A percentile compares a stretch with the other conserved stretches of the same genome.
These are phyloP conservation scores for Aspergillus pseudonomiae DNA, from an alignment of 2,329 filamentous ascomycete species.

Conservation along the genomic window DNA sequence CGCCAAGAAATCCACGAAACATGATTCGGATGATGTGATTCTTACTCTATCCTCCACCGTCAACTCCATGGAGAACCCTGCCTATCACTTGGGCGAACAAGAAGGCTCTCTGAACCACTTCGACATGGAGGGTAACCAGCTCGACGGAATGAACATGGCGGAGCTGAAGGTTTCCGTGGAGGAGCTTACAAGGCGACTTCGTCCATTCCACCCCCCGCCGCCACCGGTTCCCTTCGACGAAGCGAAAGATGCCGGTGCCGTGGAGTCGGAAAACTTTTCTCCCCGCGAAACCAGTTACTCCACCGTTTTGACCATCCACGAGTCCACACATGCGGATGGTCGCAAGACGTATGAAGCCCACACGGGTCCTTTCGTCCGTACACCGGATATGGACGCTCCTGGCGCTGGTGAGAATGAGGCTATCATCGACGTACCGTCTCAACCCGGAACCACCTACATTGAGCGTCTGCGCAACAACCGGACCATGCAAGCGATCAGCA, in stretches of 20 bases:
- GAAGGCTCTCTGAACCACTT: constrained; percentile 39
- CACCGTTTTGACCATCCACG: constrained; percentile 56
- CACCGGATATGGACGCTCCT: constrained; percentile 42
- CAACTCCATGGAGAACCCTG: constrained; percentile 46
- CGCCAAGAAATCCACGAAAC: constrained; percentile 52
- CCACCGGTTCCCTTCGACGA: constrained; percentile 65
- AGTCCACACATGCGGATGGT: constrained; percentile 54
- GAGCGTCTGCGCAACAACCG: constrained; percentile 65
- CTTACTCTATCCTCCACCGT: constrained; percentile 62
- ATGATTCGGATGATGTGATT: constrained; percentile 61
- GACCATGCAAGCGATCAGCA: constrained; percentile 80
- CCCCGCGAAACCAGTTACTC: constrained; percentile 49
- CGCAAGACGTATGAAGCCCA: constrained; percentile 56
- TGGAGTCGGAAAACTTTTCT: constrained; percentile 42
- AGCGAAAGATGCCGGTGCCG: constrained; percentile 34
- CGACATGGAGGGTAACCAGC: constrained; percentile 40
- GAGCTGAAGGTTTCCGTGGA: constrained; percentile 69
- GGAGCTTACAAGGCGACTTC: constrained; percentile 69
- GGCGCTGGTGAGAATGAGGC: constrained; percentile 31
- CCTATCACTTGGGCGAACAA: constrained; percentile 36
- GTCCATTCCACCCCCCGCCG: constrained; percentile 85
- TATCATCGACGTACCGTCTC: constrained; percentile 61
- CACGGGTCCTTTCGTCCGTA: constrained; percentile 53
- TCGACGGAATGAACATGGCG: constrained; percentile 55
- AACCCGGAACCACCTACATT: constrained; percentile 56